Conservation (phyloP, 2,329 filamentous ascomycete species). For the Sporothrix variecibatus region DNA sequence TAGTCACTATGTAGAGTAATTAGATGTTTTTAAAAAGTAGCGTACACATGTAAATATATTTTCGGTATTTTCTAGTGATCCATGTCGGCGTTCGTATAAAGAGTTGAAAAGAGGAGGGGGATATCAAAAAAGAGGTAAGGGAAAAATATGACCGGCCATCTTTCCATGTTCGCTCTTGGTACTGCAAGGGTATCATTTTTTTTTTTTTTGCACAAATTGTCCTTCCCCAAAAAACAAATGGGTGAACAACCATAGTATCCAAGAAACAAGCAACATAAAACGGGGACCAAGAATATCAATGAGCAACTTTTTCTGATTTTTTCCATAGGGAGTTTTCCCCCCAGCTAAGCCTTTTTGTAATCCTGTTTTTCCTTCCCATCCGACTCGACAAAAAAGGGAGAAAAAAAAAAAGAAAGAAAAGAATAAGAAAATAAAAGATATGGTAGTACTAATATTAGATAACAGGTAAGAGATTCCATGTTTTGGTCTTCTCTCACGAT, state of each 20-base stretch:
- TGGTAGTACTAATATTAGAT: not conserved
- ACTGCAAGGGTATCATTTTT: constrained; percentile 9
- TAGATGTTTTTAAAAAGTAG: not conserved
- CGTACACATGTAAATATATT: not conserved
- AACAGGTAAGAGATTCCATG: not conserved
- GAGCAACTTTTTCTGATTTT: not conserved
- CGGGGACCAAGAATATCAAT: not conserved
- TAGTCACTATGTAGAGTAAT: not conserved
- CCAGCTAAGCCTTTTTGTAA: not conserved
- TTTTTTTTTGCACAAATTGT: not conserved
- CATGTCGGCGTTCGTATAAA: no score
- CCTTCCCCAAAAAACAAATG: not conserved
- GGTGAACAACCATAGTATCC: not conserved
- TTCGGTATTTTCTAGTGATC: not conserved
- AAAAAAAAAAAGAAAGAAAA: not conserved
- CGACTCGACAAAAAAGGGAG: not conserved
- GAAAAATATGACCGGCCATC: not conserved
- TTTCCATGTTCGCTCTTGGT: not conserved
- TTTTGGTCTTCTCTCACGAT: not conserved
- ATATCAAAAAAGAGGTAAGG: not conserved
- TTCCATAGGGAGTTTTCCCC: not conserved
- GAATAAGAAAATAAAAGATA: not conserved
- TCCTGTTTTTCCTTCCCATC: not conserved
- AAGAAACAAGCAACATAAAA: not conserved
- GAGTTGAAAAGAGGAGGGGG: no score